A percentile compares a stretch with the other conserved stretches of the same genome.
Conservation (phyloP, 805 yeast species). For the Pichia pseudocactophila region DNA sequence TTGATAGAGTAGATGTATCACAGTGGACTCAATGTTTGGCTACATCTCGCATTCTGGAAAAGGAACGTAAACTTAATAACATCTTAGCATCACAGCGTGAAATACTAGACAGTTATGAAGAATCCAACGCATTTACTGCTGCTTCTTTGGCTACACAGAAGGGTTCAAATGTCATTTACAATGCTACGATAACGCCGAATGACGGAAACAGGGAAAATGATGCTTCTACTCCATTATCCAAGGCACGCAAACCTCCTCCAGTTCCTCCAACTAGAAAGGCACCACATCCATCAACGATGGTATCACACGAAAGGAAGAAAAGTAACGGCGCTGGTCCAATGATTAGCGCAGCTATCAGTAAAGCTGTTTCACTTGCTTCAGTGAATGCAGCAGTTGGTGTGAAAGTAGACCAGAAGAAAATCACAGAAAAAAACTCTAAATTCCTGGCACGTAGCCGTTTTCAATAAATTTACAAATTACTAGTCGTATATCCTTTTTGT, state of each 20-base stretch:
- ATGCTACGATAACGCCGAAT: no score
- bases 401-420: conserved; percentile 9
- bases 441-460: conserved; percentile 49
- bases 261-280: neutral
- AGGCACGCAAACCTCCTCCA: conserved; percentile 4
- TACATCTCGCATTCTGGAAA: conserved; percentile 38
- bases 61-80: conserved; percentile 32
- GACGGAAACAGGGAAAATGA: neutral
- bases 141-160: conserved; percentile 25
- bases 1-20: conserved; percentile 40
- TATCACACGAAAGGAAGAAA: neutral
- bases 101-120: conserved; percentile 25
- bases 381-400: conserved; percentile 12
- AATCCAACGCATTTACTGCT: conserved; percentile 31
- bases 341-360: conserved; percentile 29
- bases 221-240: conserved; percentile 7
- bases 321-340: conserved; percentile 19
- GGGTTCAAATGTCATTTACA: conserved; percentile 1
- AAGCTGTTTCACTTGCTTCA: conserved; percentile 22
- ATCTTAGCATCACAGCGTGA: conserved; percentile 21
- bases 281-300: neutral
- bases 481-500: neutral
- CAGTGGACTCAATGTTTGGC: conserved; percentile 52
- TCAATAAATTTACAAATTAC: conserved; percentile 21
- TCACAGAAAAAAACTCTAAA: conserved; percentile 53